These are phyloP conservation scores for Solanum sparsipilum DNA, from an alignment of 257 asterid species.

Conservation along the genomic window DNA sequence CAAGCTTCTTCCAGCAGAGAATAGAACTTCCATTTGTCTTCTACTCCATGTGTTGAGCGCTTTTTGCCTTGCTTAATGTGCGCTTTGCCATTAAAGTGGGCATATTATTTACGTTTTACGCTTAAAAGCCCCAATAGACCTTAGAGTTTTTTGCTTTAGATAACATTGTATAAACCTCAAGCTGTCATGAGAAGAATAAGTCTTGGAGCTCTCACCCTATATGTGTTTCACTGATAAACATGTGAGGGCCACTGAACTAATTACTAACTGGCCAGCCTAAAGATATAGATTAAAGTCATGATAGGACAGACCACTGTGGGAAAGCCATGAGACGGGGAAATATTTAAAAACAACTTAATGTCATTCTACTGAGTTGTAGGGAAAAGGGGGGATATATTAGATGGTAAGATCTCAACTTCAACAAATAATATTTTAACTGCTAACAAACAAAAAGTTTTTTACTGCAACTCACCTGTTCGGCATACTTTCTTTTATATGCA, in stretches of 20 bases:
- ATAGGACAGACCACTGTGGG: neutral
- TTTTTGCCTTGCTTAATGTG: neutral
- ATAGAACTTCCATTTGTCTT: neutral
- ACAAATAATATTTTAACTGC: neutral
- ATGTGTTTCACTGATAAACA: neutral
- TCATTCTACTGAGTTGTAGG: neutral
- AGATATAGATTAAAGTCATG: neutral
- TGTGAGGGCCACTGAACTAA: neutral
- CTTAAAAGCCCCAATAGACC: neutral
- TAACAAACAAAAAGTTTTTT: neutral
- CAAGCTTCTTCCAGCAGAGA: neutral
- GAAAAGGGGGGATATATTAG: neutral
- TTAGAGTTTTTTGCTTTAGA: neutral
- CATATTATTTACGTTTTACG: no score
- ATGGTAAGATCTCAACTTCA: neutral
- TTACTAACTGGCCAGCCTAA: neutral
- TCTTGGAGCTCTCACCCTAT: neutral
- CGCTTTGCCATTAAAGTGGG: neutral
- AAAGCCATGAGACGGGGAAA: neutral
- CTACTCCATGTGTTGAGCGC: neutral
- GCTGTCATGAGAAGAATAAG: neutral
- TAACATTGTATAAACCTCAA: neutral
- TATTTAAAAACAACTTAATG: neutral
- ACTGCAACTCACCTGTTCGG: constrained; percentile 65
- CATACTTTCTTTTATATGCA: constrained; percentile 67